Conservation (phyloP, 768 basidiomycete species). For the Omphalotus guepiniiformis region DNA sequence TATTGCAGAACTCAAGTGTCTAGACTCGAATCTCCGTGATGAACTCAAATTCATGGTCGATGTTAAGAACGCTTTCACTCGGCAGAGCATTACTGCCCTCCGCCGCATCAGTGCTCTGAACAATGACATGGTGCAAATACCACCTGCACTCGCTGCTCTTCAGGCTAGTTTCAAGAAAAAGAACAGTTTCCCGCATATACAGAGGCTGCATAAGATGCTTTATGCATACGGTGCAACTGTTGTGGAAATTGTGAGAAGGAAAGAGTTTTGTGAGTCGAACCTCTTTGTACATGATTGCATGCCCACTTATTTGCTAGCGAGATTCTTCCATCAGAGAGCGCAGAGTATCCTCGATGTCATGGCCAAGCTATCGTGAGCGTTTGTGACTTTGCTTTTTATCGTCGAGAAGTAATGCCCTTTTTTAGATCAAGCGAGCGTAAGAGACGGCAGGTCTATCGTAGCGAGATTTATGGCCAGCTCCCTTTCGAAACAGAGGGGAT, state of each 20-base stretch:
- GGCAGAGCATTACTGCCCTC: slow-evolving; percentile 59
- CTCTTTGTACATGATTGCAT: neutral
- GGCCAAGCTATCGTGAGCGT: slow-evolving; percentile 77
- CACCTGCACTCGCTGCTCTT: slow-evolving; percentile 55
- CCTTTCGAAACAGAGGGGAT: slow-evolving; percentile 83
- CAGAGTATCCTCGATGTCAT: slow-evolving; percentile 81
- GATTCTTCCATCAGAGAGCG: slow-evolving; percentile 78
- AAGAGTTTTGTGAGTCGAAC: slow-evolving; percentile 70
- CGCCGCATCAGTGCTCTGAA: slow-evolving; percentile 79
- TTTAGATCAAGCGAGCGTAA: slow-evolving; percentile 71
- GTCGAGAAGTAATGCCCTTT: neutral
- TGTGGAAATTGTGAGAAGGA: slow-evolving; percentile 85
- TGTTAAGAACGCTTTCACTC: slow-evolving; percentile 67
- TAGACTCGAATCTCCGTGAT: slow-evolving; percentile 56
- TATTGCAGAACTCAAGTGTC: slow-evolving; percentile 54
- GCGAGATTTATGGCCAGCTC: slow-evolving; percentile 79
- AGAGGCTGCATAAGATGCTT: slow-evolving; percentile 82
- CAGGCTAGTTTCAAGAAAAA: slow-evolving; percentile 71
- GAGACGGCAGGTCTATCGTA: slow-evolving; percentile 78
- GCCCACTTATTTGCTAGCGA: slow-evolving; percentile 36
- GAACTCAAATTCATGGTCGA: slow-evolving; percentile 45
- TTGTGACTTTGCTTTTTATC: neutral
- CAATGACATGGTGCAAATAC: slow-evolving; percentile 73
- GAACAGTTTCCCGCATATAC: slow-evolving; percentile 88
- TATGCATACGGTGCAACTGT: slow-evolving; percentile 92